These are phyloP conservation scores for Nematodospora anomalae DNA, from an alignment of 1,139 yeast species.

Conservation along the genomic window DNA sequence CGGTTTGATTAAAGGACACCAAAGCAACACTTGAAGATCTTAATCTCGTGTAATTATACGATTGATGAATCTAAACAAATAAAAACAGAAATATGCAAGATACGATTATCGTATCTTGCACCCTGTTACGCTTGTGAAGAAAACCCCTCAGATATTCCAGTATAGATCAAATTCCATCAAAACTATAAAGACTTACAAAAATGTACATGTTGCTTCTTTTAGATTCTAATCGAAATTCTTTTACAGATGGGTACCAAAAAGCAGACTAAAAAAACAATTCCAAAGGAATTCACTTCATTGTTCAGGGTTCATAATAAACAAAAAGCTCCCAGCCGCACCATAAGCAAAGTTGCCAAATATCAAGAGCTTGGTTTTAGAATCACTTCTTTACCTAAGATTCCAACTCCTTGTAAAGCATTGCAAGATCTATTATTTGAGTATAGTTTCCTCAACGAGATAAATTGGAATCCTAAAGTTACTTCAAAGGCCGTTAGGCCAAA, in stretches of 20 bases:
- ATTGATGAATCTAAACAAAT: too few species aligned
- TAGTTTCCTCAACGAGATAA: slow-evolving; percentile 7
- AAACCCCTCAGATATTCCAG: too few species aligned
- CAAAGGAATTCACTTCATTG: slow-evolving; percentile 8
- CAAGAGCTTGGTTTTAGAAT: slow-evolving; percentile 7
- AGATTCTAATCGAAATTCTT: too few species aligned
- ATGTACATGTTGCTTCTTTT: too few species aligned
- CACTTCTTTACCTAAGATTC: slow-evolving; percentile 11
- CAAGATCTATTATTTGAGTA: slow-evolving; percentile 12
- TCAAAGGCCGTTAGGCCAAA: not conserved
- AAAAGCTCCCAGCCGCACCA: slow-evolving; percentile 3
- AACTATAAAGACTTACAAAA: too few species aligned
- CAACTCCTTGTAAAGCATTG: slow-evolving; percentile 12
- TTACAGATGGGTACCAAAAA: slow-evolving; percentile 4
- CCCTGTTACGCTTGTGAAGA: too few species aligned
- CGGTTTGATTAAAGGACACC: slow-evolving; percentile 24
- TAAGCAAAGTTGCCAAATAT: not conserved
- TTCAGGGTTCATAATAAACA: slow-evolving; percentile 8
- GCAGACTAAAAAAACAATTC: slow-evolving; percentile 5
- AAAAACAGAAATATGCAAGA: too few species aligned
- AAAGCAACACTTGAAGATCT: slow-evolving; percentile 20
- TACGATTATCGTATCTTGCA: too few species aligned
- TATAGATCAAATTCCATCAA: too few species aligned
- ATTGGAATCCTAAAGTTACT: slow-evolving; percentile 1
- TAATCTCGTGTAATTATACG: too few species aligned